phyloP scores from a whole-genome alignment of 805 yeast species.

The Ogataea chonburiensis region DNA sequence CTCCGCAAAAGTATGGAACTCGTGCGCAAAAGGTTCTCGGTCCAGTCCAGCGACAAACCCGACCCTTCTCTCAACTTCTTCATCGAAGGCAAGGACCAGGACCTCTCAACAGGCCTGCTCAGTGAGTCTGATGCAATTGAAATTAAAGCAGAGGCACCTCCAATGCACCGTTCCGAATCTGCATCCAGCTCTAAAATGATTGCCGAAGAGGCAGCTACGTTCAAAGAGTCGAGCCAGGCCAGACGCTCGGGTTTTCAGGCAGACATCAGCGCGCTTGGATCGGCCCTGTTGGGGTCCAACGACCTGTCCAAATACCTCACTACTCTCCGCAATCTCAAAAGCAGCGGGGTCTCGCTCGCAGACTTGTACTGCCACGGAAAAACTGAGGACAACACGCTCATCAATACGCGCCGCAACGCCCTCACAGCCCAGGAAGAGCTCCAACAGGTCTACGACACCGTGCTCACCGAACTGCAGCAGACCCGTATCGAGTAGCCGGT shows the following conservation, averaged over 20 bases:
- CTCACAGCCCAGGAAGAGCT: constrained; percentile 1
- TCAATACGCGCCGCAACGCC: constrained; percentile 14
- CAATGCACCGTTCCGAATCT: constrained; percentile 11
- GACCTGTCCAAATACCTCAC: constrained; percentile 39
- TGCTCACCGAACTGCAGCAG: constrained; percentile 24
- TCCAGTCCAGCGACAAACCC: constrained; percentile 1
- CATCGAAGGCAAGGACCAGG: constrained; percentile 12
- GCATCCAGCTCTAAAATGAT: constrained; percentile 16
- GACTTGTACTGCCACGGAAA: constrained; percentile 24
- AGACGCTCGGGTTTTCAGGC: constrained; percentile 3
- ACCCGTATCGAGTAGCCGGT: no score
- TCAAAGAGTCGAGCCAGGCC: constrained; percentile 13
- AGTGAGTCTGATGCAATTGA: constrained; percentile 16
- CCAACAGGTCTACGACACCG: constrained; percentile 25
- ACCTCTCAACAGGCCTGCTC: constrained; percentile 1
- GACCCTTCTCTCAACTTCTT: constrained; percentile 4
- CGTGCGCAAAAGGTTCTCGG: constrained; percentile 19
- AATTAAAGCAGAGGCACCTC: constrained; percentile 12
- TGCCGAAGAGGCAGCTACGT: constrained; percentile 24
- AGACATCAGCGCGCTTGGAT: constrained; percentile 36
- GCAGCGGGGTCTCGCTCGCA: constrained; percentile 40
- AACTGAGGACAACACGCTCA: constrained; percentile 17
- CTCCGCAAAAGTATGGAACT: constrained; percentile 53
- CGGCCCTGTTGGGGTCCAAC: constrained; percentile 34
- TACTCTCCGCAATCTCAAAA: constrained; percentile 39